Evolutionary conservation across 2,329 filamentous ascomycete species (phyloP), one percentile per base, ranked within the genome.

Genomic region (Clonostachys rhizophaga): DNA sequence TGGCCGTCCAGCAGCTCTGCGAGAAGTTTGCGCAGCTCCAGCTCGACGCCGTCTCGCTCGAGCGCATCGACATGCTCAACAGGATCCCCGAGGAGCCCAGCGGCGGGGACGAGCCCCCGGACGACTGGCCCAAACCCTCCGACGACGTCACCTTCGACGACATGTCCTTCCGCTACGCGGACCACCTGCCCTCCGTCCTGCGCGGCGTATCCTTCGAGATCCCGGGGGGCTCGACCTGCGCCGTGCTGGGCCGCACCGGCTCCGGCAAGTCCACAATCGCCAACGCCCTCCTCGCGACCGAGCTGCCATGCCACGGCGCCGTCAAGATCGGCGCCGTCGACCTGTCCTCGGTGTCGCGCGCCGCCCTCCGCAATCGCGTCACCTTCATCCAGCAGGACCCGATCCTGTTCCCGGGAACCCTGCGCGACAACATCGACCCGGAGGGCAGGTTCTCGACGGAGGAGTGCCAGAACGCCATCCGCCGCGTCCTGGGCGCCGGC

Each of bases 21-120:
- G 82, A 83, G 50, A 79, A 83, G 49, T 95, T 95, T 57, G 91
- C 91, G 3, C 82, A 88, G 58, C 75, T 96, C 2, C 90, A 96
- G 61, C 91, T 96, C 79, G 87, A 95, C 59, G 95, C 95, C 54
- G 90, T 95, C 0, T 91, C 87, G 0, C 88, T 96, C 0, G 91
- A 96, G 66, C 81, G 91, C 39, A 85, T 96, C 0, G 83, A 94
- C 10, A 89, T 94, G 63, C 76, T 96, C 0, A 74, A 94, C 2
- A 80, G 88, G 49, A 77, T 96, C 0, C 87, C 91, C 14, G 81
- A 89, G 59, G 91, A 96, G 61, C 71, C 81, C 0, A 74, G 70
- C 0, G 90, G 89, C 2, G 75, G 78, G 1, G 65, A 89, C 4
- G 67, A 79, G 2, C 87, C 89, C 0, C 87, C 89, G 0, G 82